These are phyloP conservation scores for Lactarius trivialis DNA, from an alignment of 768 basidiomycete species.

Conservation along the genomic window DNA sequence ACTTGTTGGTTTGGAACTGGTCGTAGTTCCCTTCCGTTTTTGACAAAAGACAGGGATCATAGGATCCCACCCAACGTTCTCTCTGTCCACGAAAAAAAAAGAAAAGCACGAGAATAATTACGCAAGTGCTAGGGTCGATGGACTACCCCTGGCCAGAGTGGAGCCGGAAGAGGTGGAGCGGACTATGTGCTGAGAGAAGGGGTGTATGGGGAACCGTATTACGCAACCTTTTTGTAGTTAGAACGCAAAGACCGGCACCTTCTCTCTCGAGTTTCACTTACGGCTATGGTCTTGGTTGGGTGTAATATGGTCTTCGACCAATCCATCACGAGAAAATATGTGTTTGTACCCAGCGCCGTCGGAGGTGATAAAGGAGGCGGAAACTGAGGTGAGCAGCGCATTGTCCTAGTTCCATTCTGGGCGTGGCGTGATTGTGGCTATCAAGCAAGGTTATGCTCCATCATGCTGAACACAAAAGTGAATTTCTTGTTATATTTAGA, in stretches of 20 bases:
- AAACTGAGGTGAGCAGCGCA: not conserved
- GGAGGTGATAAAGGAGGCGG: not conserved
- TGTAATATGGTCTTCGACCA: not conserved
- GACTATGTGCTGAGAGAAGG: not conserved
- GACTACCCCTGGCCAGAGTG: slow-evolving; percentile 17
- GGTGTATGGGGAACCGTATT: slow-evolving; percentile 4
- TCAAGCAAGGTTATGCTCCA: too few relatives aligned
- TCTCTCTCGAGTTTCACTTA: slow-evolving; percentile 4
- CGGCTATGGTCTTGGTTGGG: slow-evolving; percentile 7
- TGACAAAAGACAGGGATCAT: slow-evolving; percentile 39
- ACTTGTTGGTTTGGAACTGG: slow-evolving; percentile 8
- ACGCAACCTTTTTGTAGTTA: slow-evolving; percentile 11
- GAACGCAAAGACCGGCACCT: slow-evolving; percentile 12
- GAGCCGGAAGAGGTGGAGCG: not conserved
- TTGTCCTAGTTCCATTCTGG: not conserved
- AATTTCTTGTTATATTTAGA: too few relatives aligned
- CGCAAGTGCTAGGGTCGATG: slow-evolving; percentile 35
- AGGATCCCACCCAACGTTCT: slow-evolving; percentile 38
- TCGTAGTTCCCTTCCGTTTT: not conserved
- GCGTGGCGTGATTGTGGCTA: too few relatives aligned
- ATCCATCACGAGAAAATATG: not conserved
- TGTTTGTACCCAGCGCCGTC: not conserved
- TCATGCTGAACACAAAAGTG: too few relatives aligned
- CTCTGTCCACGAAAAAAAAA: slow-evolving; percentile 43
- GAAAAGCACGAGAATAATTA: slow-evolving; percentile 53